These are phyloP conservation scores for Moelleriella libera DNA, from an alignment of 2,329 filamentous ascomycete genomes.

Conservation along the genomic window DNA sequence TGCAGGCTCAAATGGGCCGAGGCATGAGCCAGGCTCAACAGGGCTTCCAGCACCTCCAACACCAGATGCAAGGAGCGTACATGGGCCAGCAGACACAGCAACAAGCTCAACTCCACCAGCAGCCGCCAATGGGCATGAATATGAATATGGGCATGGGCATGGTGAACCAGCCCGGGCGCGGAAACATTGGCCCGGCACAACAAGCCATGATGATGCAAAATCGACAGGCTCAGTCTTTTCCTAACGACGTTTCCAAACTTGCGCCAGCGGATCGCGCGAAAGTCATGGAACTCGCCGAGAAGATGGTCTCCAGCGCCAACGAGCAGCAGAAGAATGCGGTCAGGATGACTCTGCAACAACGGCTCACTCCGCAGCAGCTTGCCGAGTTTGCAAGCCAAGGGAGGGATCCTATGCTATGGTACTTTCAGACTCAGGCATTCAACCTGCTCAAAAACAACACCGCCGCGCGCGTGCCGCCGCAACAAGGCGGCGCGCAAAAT, in stretches of 20 bases:
- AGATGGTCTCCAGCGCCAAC: conserved; percentile 22
- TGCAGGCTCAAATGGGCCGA: conserved; percentile 37
- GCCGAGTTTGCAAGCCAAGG: conserved; percentile 28
- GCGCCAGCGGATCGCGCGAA: conserved; percentile 28
- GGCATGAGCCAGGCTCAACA: conserved; percentile 35
- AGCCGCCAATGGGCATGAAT: conserved; percentile 21
- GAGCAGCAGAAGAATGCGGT: conserved; percentile 28
- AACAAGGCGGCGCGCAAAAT: conserved; percentile 17
- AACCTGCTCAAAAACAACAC: conserved; percentile 12
- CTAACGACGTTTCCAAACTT: conserved; percentile 23
- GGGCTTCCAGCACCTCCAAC: conserved; percentile 43
- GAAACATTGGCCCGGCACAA: conserved; percentile 26
- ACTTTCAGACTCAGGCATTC: conserved; percentile 32
- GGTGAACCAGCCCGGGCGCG: conserved; percentile 20
- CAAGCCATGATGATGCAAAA: conserved; percentile 24
- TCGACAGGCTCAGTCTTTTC: conserved; percentile 13
- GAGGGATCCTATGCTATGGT: conserved; percentile 34
- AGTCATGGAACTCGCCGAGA: conserved; percentile 28
- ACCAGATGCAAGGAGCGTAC: conserved; percentile 41
- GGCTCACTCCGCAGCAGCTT: conserved; percentile 26
- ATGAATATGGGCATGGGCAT: conserved; percentile 26
- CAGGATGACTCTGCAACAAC: conserved; percentile 18
- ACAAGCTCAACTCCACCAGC: conserved; percentile 13
- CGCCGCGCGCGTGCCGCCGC: background rate
- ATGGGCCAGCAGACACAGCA: conserved; percentile 25